A percentile compares a stretch with the other conserved stretches of the same genome.
These are phyloP conservation scores for Fraxinus nigra DNA, from an alignment of 305 asterid genomes.

Conservation along the genomic window DNA sequence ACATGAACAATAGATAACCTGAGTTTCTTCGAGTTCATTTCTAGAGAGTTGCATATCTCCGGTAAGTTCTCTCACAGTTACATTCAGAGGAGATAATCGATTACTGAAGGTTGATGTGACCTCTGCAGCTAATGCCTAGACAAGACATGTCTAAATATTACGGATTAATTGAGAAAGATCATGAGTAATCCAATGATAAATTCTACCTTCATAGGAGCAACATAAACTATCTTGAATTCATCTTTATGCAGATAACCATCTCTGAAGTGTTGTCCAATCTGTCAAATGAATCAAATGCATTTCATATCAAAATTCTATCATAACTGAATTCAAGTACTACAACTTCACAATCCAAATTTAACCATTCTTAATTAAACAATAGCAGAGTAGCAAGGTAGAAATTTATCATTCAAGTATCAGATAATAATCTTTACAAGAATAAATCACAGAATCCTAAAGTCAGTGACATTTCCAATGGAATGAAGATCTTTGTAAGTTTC, in stretches of 20 bases:
- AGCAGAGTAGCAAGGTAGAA: conserved; percentile 8
- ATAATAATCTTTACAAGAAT: conserved; percentile 1
- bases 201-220: conserved; percentile 98
- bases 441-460: not conserved
- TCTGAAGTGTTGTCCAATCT: conserved; percentile 85
- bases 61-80: conserved; percentile 88
- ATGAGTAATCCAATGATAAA: conserved; percentile 6
- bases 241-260: conserved; percentile 96
- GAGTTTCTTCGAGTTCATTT: conserved; percentile 92
- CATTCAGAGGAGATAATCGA: conserved; percentile 77
- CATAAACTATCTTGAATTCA: conserved; percentile 96
- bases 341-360: not conserved
- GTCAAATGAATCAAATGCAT: conserved; percentile 26
- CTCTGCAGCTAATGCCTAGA: conserved; percentile 96
- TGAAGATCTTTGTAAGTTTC: conserved; percentile 16
- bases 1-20: conserved; percentile 47
- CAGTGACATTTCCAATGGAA: not conserved
- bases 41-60: conserved; percentile 97
- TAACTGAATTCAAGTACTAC: not conserved
- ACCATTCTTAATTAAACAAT: conserved; percentile 1
- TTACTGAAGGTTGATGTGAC: conserved; percentile 90
- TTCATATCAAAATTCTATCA: not conserved
- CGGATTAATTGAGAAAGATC: conserved; percentile 22
- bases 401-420: conserved; percentile 11
- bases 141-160: conserved; percentile 27